Evolutionary conservation across 2,329 filamentous ascomycete genomes (phyloP).

Genomic region (Ophiobolus disseminans): DNA sequence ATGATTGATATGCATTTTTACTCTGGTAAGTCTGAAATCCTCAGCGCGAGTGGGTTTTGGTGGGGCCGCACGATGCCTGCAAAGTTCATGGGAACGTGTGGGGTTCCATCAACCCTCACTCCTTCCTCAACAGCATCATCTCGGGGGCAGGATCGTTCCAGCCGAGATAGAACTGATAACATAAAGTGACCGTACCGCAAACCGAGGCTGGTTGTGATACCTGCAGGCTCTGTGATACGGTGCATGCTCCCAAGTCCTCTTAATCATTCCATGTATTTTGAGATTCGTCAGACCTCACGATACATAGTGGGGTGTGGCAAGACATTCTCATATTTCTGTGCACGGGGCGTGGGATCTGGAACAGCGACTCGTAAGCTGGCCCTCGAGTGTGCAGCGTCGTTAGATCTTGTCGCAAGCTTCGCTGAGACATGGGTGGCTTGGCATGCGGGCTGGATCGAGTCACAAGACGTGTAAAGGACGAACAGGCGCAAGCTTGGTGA

Average conservation of each 20-base stretch:
- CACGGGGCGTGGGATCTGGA: slow-evolving; percentile 6
- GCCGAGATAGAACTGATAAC: too few relatives aligned
- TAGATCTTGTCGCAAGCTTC: slow-evolving; percentile 7
- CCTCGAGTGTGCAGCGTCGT: not conserved
- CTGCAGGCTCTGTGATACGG: too few relatives aligned
- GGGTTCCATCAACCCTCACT: not conserved
- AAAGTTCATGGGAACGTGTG: not conserved
- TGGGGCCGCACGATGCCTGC: not conserved
- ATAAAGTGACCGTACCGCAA: too few relatives aligned
- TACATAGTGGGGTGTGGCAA: not conserved
- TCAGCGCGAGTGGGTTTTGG: not conserved
- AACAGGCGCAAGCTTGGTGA: not conserved
- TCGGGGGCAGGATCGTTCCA: too few relatives aligned
- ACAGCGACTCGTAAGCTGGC: slow-evolving; percentile 6
- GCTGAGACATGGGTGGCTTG: slow-evolving; percentile 7
- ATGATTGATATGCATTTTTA: too few relatives aligned
- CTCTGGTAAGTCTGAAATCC: too few relatives aligned
- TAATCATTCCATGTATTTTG: too few relatives aligned
- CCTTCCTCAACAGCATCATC: not conserved
- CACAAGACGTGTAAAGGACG: slow-evolving; percentile 3
- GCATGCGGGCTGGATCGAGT: not conserved
- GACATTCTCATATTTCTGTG: too few relatives aligned
- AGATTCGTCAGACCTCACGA: not conserved
- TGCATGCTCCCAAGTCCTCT: too few relatives aligned
- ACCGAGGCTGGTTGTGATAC: too few relatives aligned